Percentiles rank a stretch among this genome's conserved stretches.
Conservation (phyloP, 140 eudicot genomes). For the Flaveria floridana region DNA sequence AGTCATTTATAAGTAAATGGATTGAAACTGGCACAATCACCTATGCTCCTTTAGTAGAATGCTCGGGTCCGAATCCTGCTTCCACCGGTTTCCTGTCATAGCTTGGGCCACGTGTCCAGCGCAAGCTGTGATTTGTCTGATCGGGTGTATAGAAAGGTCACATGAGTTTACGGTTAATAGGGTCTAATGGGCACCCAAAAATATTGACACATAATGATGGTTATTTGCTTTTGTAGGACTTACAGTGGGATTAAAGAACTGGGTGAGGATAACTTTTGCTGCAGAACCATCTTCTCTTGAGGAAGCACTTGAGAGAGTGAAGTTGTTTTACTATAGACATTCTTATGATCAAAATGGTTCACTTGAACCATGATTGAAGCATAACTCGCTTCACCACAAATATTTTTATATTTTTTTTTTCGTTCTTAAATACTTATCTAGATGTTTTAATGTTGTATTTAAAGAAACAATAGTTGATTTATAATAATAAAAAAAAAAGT, state of each 20-base stretch:
- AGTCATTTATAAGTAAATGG: neutral
- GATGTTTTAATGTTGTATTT: neutral
- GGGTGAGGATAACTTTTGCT: slow-evolving; percentile 91
- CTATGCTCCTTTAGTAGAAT: too few species aligned
- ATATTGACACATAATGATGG: neutral
- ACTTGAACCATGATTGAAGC: slow-evolving; percentile 23
- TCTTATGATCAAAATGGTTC: slow-evolving; percentile 39
- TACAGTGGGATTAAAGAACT: slow-evolving; percentile 82
- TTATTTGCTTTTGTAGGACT: slow-evolving; percentile 5
- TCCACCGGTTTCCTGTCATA: too few species aligned
- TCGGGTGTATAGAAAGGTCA: too few species aligned
- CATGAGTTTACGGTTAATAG: too few species aligned
- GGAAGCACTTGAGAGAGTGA: slow-evolving; percentile 69
- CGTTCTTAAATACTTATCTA: neutral
- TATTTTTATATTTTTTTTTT: slow-evolving; percentile 9
- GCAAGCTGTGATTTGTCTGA: too few species aligned
- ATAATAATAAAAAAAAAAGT: neutral
- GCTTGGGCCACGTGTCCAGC: too few species aligned
- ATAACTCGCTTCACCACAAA: slow-evolving; percentile 2
- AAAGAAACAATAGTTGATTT: neutral
- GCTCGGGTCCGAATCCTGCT: too few species aligned
- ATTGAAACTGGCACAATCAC: neutral
- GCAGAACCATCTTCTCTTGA: slow-evolving; percentile 72
- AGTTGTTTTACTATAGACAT: slow-evolving; percentile 64
- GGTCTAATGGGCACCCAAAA: too few species aligned